phyloP scores from a whole-genome alignment of 495 filamentous ascomycete genomes.

The Hypoxylon cercidicola region DNA sequence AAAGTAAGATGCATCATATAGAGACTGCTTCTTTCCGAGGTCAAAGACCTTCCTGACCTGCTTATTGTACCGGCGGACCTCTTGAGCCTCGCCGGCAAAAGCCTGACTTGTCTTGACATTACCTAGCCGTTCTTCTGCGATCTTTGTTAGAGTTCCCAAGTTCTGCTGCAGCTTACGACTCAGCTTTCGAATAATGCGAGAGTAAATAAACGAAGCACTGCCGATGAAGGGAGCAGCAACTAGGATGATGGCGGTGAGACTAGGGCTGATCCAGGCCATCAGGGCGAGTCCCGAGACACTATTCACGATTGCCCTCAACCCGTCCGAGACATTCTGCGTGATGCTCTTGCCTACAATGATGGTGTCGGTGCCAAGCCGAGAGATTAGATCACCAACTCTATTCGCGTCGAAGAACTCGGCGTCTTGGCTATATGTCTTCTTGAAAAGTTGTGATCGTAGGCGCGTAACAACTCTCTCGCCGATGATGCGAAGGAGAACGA shows the following conservation, averaged over 20 bases:
- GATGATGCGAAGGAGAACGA: conserved; percentile 93
- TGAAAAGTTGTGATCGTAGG: conserved; percentile 87
- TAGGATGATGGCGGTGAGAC: conserved; percentile 85
- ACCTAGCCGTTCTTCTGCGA: conserved; percentile 93
- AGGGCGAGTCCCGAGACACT: conserved; percentile 86
- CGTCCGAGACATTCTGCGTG: conserved; percentile 96
- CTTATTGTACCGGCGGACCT: conserved; percentile 88
- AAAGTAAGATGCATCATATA: conserved; percentile 92
- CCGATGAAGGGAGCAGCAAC: conserved; percentile 92
- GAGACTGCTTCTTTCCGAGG: conserved; percentile 83
- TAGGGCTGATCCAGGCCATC: conserved; percentile 93
- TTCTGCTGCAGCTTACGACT: conserved; percentile 93
- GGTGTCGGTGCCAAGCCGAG: conserved; percentile 92
- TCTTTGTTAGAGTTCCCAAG: conserved; percentile 90
- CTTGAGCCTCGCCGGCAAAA: conserved; percentile 90
- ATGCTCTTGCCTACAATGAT: conserved; percentile 98
- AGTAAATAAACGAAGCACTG: conserved; percentile 91
- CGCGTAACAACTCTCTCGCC: conserved; percentile 93
- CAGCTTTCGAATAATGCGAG: conserved; percentile 83
- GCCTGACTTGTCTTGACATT: conserved; percentile 97
- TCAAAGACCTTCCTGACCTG: conserved; percentile 93
- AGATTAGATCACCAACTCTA: conserved; percentile 94
- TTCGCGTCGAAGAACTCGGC: conserved; percentile 99
- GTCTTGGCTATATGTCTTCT: conserved; percentile 90
- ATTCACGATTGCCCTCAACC: conserved; percentile 85